phyloP scores from a whole-genome alignment of 768 basidiomycete genomes.

The Phylloporus sp. region DNA sequence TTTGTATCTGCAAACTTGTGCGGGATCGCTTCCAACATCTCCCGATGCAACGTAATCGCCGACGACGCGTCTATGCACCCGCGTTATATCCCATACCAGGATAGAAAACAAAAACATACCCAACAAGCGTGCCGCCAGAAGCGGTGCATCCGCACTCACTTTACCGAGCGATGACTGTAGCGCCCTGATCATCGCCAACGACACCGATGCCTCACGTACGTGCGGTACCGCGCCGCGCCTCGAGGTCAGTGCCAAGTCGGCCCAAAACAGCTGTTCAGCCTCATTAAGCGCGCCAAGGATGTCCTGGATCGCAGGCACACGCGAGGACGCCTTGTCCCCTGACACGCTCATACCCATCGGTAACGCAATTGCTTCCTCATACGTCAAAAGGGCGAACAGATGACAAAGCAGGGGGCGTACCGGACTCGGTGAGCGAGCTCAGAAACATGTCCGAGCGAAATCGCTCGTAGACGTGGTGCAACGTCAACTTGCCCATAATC shows the following conservation, averaged over 20 bases:
- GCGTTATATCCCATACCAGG: background rate
- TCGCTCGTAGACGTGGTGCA: slow-evolving; percentile 72
- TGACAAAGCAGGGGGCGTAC: slow-evolving; percentile 42
- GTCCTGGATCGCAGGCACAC: slow-evolving; percentile 49
- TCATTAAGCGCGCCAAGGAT: slow-evolving; percentile 57
- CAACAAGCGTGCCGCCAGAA: slow-evolving; percentile 60
- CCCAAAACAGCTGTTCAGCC: slow-evolving; percentile 70
- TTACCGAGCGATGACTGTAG: slow-evolving; percentile 82
- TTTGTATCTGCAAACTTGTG: slow-evolving; percentile 54
- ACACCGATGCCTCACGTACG: slow-evolving; percentile 71
- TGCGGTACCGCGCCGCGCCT: slow-evolving; percentile 62
- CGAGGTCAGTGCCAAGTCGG: slow-evolving; percentile 52
- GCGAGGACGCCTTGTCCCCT: slow-evolving; percentile 35
- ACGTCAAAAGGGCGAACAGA: background rate
- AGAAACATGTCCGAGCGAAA: slow-evolving; percentile 87
- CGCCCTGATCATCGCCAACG: slow-evolving; percentile 64
- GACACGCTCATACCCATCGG: slow-evolving; percentile 81
- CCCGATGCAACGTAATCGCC: slow-evolving; percentile 76
- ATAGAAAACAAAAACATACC: slow-evolving; percentile 35
- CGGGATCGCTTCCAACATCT: slow-evolving; percentile 79
- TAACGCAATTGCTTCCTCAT: slow-evolving; percentile 66
- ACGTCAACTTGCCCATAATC: slow-evolving; percentile 71
- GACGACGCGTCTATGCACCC: slow-evolving; percentile 58
- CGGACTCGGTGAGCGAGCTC: slow-evolving; percentile 86
- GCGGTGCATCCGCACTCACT: slow-evolving; percentile 43